These are phyloP conservation scores for Farysia itapuensis DNA, from an alignment of 1,284 basidiomycete genomes.

Conservation along the genomic window DNA sequence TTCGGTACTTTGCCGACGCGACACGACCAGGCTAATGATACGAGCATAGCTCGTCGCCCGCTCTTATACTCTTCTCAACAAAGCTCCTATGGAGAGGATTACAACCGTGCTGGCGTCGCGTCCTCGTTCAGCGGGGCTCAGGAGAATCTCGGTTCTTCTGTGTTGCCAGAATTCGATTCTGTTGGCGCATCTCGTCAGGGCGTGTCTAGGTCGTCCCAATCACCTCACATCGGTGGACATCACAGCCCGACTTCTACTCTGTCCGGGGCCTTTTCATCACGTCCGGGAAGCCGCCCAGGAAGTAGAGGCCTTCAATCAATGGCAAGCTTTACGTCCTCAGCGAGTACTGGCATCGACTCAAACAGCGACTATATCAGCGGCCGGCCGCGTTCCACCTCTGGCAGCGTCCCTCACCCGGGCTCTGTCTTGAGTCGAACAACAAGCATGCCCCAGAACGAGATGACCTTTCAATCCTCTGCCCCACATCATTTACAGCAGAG, in stretches of 20 bases:
- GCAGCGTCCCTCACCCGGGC: constrained; percentile 18
- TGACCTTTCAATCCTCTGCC: constrained; percentile 5
- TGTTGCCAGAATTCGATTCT: too few relatives aligned
- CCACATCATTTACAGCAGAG: constrained; percentile 21
- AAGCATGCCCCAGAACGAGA: constrained; percentile 35
- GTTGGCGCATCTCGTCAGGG: too few relatives aligned
- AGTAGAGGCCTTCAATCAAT: constrained; percentile 42
- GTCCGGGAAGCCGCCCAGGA: constrained; percentile 31
- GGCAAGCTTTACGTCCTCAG: constrained; percentile 39
- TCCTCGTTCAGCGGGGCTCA: too few relatives aligned
- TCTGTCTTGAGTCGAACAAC: constrained; percentile 25
- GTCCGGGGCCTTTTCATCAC: constrained; percentile 38
- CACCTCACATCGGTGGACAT: too few relatives aligned
- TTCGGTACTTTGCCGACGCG: too few relatives aligned
- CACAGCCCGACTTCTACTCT: constrained; percentile 38
- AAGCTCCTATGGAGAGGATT: too few relatives aligned
- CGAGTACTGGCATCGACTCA: constrained; percentile 14
- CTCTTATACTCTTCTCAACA: too few relatives aligned
- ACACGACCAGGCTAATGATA: too few relatives aligned
- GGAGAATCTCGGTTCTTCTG: too few relatives aligned
- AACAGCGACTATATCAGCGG: constrained; percentile 7
- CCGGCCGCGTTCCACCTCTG: constrained; percentile 26
- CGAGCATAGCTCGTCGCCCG: too few relatives aligned
- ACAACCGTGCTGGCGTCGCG: too few relatives aligned
- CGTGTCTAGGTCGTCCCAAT: too few relatives aligned